Conservation (phyloP, 2,329 filamentous ascomycete genomes). For the Diaporthe sp. region DNA sequence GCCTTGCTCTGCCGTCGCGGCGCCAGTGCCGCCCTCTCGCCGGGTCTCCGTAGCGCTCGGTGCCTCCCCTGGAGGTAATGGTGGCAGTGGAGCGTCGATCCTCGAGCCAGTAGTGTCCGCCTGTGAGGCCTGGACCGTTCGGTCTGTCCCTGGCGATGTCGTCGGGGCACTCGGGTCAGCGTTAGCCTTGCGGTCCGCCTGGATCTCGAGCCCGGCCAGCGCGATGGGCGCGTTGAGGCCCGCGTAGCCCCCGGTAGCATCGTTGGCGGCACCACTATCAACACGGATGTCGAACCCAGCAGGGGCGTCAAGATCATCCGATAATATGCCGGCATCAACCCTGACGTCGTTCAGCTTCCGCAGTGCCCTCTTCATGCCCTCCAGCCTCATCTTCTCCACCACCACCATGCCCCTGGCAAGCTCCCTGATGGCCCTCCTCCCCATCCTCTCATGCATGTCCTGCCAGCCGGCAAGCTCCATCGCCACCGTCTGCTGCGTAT, state of each 20-base stretch:
- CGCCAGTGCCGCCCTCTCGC: conserved; percentile 2
- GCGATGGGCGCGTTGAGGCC: conserved; percentile 30
- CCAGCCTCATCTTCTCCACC: conserved; percentile 82
- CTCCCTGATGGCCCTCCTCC: conserved; percentile 79
- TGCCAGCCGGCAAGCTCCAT: conserved; percentile 95
- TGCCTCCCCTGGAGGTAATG: neutral
- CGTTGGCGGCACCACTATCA: neutral
- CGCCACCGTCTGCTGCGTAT: conserved; percentile 94
- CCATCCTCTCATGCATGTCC: conserved; percentile 85
- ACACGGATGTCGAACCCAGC: neutral
- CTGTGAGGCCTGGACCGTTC: conserved; percentile 23
- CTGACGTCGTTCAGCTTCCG: conserved; percentile 65
- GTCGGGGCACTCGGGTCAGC: conserved; percentile 8
- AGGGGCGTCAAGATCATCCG: neutral
- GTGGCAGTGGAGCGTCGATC: conserved; percentile 17
- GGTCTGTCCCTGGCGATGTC: neutral
- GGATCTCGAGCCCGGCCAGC: conserved; percentile 40
- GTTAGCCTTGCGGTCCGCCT: conserved; percentile 31
- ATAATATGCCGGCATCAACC: neutral
- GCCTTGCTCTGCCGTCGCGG: neutral
- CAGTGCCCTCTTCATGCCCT: conserved; percentile 84
- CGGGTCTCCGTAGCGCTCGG: neutral
- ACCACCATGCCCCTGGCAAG: conserved; percentile 85
- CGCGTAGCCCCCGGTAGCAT: conserved; percentile 2
- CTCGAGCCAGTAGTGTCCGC: conserved; percentile 4